A percentile compares a stretch with the other conserved stretches of the same genome.
Conservation (phyloP, 2,329 filamentous ascomycete species). For the Capronia epimyces region DNA sequence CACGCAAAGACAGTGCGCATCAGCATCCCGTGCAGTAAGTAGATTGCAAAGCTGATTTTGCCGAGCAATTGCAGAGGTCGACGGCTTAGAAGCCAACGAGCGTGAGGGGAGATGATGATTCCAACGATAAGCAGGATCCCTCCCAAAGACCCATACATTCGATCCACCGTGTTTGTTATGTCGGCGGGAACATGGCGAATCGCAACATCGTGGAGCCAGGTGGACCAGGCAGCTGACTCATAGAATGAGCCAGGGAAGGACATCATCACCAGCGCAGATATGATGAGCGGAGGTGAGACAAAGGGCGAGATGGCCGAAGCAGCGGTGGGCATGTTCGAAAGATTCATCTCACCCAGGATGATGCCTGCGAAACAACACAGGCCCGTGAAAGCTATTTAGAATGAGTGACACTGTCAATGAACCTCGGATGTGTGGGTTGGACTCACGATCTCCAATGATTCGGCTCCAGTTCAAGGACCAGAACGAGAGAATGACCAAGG, state of each 20-base stretch:
- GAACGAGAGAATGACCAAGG: slow-evolving; percentile 44
- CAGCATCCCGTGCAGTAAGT: slow-evolving; percentile 58
- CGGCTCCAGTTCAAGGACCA: slow-evolving; percentile 40
- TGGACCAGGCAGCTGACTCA: slow-evolving; percentile 53
- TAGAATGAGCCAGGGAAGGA: slow-evolving; percentile 56
- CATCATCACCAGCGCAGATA: slow-evolving; percentile 53
- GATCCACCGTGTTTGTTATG: slow-evolving; percentile 45
- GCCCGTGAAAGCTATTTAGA: slow-evolving; percentile 43
- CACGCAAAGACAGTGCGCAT: slow-evolving; percentile 56
- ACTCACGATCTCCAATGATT: slow-evolving; percentile 34
- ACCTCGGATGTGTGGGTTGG: neutral
- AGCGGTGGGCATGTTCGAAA: slow-evolving; percentile 37
- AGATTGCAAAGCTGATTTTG: slow-evolving; percentile 60
- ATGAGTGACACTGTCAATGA: neutral
- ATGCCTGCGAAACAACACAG: slow-evolving; percentile 57
- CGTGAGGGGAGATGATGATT: slow-evolving; percentile 48
- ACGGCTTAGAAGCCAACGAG: slow-evolving; percentile 51
- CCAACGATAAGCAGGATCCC: slow-evolving; percentile 48
- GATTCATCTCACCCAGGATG: slow-evolving; percentile 51
- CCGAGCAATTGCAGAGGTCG: slow-evolving; percentile 57
- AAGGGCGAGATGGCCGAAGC: slow-evolving; percentile 43
- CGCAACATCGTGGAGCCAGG: slow-evolving; percentile 12
- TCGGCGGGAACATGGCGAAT: slow-evolving; percentile 39
- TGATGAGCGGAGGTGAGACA: slow-evolving; percentile 39
- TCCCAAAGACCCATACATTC: slow-evolving; percentile 48